Base-by-base conservation (phyloP, 345 rosid genomes). In the Bretschneidera sinensis region DNA sequence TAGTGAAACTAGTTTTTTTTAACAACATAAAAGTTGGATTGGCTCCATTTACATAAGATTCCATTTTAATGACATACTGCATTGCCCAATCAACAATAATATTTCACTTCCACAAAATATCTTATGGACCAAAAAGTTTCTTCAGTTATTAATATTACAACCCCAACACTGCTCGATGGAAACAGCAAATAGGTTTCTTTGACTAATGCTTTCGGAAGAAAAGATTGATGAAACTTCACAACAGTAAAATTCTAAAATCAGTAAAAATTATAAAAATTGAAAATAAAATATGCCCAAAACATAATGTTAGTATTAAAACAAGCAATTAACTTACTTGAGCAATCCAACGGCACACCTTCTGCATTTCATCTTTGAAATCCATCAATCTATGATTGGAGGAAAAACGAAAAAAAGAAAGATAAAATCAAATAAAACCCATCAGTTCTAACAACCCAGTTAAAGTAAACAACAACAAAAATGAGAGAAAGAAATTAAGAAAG, bases 281-380 rank as follows among this genome's bases (percentile, higher is more conserved):
- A n/a, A n/a, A n/a, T n/a, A n/a, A n/a, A n/a, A n/a, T n/a, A n/a
- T n/a, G n/a, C n/a, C n/a, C n/a, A n/a, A n/a, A n/a, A n/a, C n/a
- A n/a, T n/a, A n/a, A n/a, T n/a, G n/a, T n/a, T 39, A 39, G 45
- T 14, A 39, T 7, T 39, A 9, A 11, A 39, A 9, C 2, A 5
- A 14, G 16, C 11, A 39, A 39, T 5, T 9, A n/a, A 48, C 52
- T 48, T 48, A 72, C 85, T 47, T 49, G 59, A 51, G 45, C 24
- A 59, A 54, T 23, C 63, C 57, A 24, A n/a, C 1, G 4, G 50
- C 13, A 43, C 47, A 62, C 18, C 62, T 20, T 54, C 60, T 51
- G 67, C 49, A 15, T 54, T 69, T 25, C 63, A 58, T 24, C 39
- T 19, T 50, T 53, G 45, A 57, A 59, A 63, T 76, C 79, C 79